Percentiles rank a stretch among this genome's conserved stretches.
phyloP scores from a whole-genome alignment of 1,139 yeast genomes.

The Sugiyamaella sp. region DNA sequence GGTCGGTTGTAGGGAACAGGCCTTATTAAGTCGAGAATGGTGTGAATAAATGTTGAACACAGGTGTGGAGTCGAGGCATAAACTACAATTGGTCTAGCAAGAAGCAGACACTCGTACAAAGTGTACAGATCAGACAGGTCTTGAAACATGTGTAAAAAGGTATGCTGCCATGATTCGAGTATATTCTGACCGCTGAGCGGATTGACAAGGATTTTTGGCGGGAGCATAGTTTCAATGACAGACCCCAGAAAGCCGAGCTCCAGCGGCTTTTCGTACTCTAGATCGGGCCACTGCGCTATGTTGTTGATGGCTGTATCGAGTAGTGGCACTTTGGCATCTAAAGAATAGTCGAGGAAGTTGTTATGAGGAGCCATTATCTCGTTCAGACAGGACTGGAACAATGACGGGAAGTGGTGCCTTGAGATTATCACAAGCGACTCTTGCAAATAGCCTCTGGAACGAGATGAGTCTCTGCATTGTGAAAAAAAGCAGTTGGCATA shows the following conservation, averaged over 20 bases:
- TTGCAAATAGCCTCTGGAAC: constrained; percentile 36
- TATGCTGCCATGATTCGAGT: constrained; percentile 32
- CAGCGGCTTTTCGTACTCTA: constrained; percentile 21
- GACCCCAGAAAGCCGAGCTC: constrained; percentile 38
- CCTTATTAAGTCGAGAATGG: constrained; percentile 32
- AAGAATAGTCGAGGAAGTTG: constrained; percentile 21
- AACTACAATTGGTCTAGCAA: constrained; percentile 34
- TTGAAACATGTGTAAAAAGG: constrained; percentile 25
- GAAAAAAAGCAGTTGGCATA: constrained; percentile 37
- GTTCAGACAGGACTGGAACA: constrained; percentile 35
- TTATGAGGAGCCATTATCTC: constrained; percentile 25
- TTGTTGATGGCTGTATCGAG: constrained; percentile 37
- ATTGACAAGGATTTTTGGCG: constrained; percentile 20
- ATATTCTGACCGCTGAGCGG: constrained; percentile 23
- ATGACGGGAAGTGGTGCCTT: constrained; percentile 32
- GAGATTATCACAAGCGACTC: constrained; percentile 38
- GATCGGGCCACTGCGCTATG: constrained; percentile 39
- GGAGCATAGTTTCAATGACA: constrained; percentile 26
- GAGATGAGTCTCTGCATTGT: constrained; percentile 30
- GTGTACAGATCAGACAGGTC: constrained; percentile 34
- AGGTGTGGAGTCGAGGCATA: constrained; percentile 35
- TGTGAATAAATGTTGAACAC: constrained; percentile 35
- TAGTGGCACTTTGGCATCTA: constrained; percentile 35
- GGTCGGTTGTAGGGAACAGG: constrained; percentile 33
- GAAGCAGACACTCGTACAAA: constrained; percentile 35